Evolutionary conservation across 192 early-diverging fungal genomes (phyloP), one percentile per base, ranked within the genome.

Genomic region (Entophlyctis helioformis): DNA sequence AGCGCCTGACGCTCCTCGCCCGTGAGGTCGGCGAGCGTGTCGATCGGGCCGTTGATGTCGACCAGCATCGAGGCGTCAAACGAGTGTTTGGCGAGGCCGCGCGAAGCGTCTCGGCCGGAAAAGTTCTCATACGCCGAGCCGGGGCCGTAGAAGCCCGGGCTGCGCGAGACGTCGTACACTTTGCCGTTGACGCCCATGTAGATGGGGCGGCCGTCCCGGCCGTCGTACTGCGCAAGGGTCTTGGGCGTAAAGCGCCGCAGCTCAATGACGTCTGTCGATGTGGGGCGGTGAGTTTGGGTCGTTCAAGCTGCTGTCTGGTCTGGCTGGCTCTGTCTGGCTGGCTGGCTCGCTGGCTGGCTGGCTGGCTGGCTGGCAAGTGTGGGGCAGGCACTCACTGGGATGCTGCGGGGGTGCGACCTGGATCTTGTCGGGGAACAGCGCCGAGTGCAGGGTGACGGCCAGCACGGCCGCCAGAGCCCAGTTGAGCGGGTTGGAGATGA

Each of bases 41-140:
- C 92, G 34, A 96, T 72, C 1, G 86, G 81, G 15, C 58, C 69
- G 28, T 85, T 72, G 18, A 81, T 33, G n/a, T 74, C 69, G 1
- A 66, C 55, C 44, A 96, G 44, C 66, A 93, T 72, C 9, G 69
- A 66, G 37, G 53, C 62, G 48, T 89, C 86, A 54, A 97, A 93
- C 36, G 83, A 84, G 45, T 84, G 70, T 56, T 91, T 82, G 29
- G 91, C 85, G 45, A 97, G 62, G 0, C 94, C 91, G 25, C 94
- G 76, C 16, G 89, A 91, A 13, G 94, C 91, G 66, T 97, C 94
- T 15, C 83, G 77, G 1, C 94, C 94, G 7, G 91, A 81, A 79
- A 95, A 97, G 72, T 91, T 93, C 24, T 78, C 84, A 53, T 97
- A 97, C 22, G 20, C 16, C 60, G 32, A 64, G 83, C 83, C 83